Conservation (phyloP, 345 rosid genomes). For the Anastatica hierochuntica region DNA sequence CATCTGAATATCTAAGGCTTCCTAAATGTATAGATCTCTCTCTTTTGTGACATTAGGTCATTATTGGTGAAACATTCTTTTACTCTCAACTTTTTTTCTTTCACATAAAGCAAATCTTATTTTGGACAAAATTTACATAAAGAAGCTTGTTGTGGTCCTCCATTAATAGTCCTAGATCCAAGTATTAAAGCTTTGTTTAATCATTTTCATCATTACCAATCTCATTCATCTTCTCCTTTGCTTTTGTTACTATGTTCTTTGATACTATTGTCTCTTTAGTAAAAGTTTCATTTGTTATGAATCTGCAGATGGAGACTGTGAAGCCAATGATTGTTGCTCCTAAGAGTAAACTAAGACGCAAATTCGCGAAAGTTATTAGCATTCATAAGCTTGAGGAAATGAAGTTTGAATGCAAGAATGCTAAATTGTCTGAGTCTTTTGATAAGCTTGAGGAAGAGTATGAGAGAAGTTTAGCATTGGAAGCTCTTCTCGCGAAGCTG, state of each 20-base stretch:
- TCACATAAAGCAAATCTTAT: conserved; percentile 19
- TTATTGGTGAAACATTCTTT: conserved; percentile 7
- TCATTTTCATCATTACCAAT: conserved; percentile 11
- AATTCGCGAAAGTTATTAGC: conserved; percentile 66
- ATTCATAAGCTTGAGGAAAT: conserved; percentile 35
- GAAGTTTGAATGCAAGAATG: conserved; percentile 23
- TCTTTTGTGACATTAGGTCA: conserved; percentile 2
- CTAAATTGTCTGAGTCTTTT: conserved; percentile 31
- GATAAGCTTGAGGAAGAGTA: conserved; percentile 37
- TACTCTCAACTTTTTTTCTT: conserved; percentile 4
- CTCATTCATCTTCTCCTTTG: not conserved
- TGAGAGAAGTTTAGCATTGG: conserved; percentile 35
- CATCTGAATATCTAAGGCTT: not conserved
- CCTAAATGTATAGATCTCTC: conserved; percentile 10
- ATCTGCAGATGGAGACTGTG: conserved; percentile 65
- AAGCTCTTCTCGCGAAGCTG: conserved; percentile 59
- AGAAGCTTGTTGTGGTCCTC: conserved; percentile 19
- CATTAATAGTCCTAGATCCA: conserved; percentile 42
- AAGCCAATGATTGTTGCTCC: conserved; percentile 46
- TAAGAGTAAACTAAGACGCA: conserved; percentile 57
- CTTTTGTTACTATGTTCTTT: conserved; percentile 17
- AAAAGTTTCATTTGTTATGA: conserved; percentile 5
- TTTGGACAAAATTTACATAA: conserved; percentile 16
- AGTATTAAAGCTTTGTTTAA: conserved; percentile 35
- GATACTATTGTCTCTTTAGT: not conserved